A percentile compares a stretch with the other conserved stretches of the same genome.
Conservation (phyloP, 179 eudicot species). For the Spergularia azorica region DNA sequence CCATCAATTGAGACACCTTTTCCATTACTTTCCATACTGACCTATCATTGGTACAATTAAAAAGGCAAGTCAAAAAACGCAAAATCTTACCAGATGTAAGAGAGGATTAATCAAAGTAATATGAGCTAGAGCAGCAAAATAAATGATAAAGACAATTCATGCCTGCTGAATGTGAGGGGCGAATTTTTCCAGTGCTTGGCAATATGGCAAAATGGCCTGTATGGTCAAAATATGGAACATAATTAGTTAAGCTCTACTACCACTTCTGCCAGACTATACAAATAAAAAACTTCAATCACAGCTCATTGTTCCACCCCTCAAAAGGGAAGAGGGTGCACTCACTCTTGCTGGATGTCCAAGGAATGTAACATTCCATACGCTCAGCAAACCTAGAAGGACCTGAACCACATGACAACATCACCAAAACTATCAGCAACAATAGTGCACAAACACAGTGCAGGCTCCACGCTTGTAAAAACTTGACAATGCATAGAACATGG, state of each 20-base stretch:
- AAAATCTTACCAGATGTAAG: neutral
- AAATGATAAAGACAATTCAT: slow-evolving; percentile 23
- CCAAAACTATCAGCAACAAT: neutral
- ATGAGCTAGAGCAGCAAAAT: neutral
- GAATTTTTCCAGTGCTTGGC: slow-evolving; percentile 94
- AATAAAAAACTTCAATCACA: slow-evolving; percentile 9
- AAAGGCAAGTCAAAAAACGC: neutral
- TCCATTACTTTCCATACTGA: slow-evolving; percentile 99
- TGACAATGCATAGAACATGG: neutral
- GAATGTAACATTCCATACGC: slow-evolving; percentile 96
- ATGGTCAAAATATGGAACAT: slow-evolving; percentile 8
- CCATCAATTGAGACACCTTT: slow-evolving; percentile 97
- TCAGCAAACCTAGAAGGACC: slow-evolving; percentile 96
- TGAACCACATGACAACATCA: slow-evolving; percentile 38
- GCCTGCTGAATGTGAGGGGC: slow-evolving; percentile 99
- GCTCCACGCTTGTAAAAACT: neutral
- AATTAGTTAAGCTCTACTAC: slow-evolving; percentile 3
- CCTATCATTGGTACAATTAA: slow-evolving; percentile 43
- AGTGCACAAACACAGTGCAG: neutral
- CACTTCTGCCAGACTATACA: neutral
- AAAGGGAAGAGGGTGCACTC: slow-evolving; percentile 31
- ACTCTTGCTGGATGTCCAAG: slow-evolving; percentile 98
- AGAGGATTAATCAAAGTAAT: neutral
- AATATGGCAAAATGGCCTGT: slow-evolving; percentile 96
- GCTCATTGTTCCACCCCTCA: neutral